A percentile compares a stretch with the other conserved stretches of the same genome.
Evolutionary conservation across 148 eudicot genomes (phyloP).

Genomic region (Polygonum aviculare): DNA sequence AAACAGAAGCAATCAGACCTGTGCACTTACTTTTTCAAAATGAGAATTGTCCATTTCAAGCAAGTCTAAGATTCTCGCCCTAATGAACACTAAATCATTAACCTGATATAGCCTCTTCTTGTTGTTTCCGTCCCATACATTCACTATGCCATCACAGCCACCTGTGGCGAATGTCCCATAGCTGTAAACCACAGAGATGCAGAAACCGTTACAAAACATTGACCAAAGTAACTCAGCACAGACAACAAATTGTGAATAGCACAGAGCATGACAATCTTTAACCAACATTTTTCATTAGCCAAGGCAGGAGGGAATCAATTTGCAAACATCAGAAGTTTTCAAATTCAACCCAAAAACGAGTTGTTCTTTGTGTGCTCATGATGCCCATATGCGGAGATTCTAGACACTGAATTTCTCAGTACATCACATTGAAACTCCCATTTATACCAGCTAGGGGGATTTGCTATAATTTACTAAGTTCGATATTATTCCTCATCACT

Average conservation of each 20-base stretch:
- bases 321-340: not conserved
- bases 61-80: not conserved
- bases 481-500: not conserved
- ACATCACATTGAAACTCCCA: not conserved
- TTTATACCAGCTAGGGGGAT: not conserved
- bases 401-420: not conserved
- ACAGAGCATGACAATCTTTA: not conserved
- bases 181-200: slow-evolving; percentile 30
- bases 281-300: not conserved
- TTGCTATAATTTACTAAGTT: not conserved
- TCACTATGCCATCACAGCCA: slow-evolving; percentile 93
- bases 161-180: slow-evolving; percentile 98
- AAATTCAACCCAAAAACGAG: not conserved
- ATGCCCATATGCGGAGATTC: not conserved
- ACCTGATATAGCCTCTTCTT: slow-evolving; percentile 95
- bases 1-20: not conserved
- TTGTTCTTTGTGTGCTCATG: not conserved
- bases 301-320: not conserved
- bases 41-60: not conserved
- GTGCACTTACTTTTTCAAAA: not conserved
- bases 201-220: not conserved
- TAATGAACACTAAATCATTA: not conserved
- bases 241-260: not conserved
- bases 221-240: not conserved
- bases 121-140: slow-evolving; percentile 98